These are phyloP conservation scores for Cytospora leucostoma DNA, from an alignment of 2,329 filamentous ascomycete species.

Conservation along the genomic window DNA sequence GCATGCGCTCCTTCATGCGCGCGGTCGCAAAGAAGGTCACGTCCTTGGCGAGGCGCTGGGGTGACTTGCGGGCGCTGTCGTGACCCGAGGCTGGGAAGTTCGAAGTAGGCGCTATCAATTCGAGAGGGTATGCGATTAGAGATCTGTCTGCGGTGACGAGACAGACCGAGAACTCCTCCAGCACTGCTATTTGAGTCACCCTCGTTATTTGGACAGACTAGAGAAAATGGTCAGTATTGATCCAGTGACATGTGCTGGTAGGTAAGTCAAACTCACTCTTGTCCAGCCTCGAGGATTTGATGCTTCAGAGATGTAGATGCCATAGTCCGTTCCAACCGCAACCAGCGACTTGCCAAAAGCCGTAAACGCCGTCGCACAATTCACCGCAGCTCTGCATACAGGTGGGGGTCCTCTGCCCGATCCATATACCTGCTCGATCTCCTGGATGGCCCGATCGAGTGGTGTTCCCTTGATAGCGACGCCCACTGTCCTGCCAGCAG, in stretches of 20 bases:
- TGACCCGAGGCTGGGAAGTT: slow-evolving; percentile 62
- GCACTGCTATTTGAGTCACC: slow-evolving; percentile 89
- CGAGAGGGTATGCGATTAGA: slow-evolving; percentile 89
- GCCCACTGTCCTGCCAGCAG: slow-evolving; percentile 59
- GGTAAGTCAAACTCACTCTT: slow-evolving; percentile 60
- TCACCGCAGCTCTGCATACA: slow-evolving; percentile 82
- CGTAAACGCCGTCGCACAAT: slow-evolving; percentile 89
- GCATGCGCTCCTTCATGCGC: slow-evolving; percentile 91
- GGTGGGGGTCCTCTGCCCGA: slow-evolving; percentile 69
- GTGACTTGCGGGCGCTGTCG: slow-evolving; percentile 80
- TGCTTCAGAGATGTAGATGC: slow-evolving; percentile 86
- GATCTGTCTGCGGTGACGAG: slow-evolving; percentile 89
- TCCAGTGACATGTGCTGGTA: slow-evolving; percentile 3
- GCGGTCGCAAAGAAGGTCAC: slow-evolving; percentile 96
- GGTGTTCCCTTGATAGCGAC: slow-evolving; percentile 89
- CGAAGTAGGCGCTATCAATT: slow-evolving; percentile 70
- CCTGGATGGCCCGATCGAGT: slow-evolving; percentile 84
- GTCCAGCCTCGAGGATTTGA: slow-evolving; percentile 89
- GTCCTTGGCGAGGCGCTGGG: slow-evolving; percentile 88
- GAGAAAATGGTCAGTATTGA: slow-evolving; percentile 29
- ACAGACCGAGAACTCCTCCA: slow-evolving; percentile 94
- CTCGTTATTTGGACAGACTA: slow-evolving; percentile 74
- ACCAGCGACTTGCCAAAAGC: slow-evolving; percentile 84
- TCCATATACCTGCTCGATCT: slow-evolving; percentile 80
- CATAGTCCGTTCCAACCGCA: slow-evolving; percentile 92